Percentiles rank a stretch among this genome's conserved stretches.
Evolutionary conservation across 2,329 filamentous ascomycete species (phyloP).

Genomic region (Dendryphion nanum): DNA sequence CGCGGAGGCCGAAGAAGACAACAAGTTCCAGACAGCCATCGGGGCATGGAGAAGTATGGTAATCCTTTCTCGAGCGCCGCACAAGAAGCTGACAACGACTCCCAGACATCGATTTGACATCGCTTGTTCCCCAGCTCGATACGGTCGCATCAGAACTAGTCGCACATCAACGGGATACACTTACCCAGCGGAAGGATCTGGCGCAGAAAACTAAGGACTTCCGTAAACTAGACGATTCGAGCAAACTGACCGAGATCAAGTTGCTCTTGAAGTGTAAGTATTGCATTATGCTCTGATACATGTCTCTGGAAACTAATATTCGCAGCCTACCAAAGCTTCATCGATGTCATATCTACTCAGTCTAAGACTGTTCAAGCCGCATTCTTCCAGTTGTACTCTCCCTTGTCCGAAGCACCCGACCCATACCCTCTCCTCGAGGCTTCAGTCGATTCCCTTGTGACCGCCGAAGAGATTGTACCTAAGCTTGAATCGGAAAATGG

Average conservation of each 20-base stretch:
- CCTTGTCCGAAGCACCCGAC: constrained; percentile 91
- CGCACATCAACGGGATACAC: constrained; percentile 87
- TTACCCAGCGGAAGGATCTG: constrained; percentile 91
- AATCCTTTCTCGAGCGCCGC: neutral
- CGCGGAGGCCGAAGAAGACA: constrained; percentile 50
- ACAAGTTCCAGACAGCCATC: constrained; percentile 96
- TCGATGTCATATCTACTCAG: constrained; percentile 93
- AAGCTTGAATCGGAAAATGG: constrained; percentile 87
- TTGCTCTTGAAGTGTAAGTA: constrained; percentile 74
- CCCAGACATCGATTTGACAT: constrained; percentile 81
- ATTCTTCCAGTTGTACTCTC: constrained; percentile 89
- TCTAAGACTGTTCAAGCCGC: constrained; percentile 91
- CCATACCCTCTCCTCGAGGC: constrained; percentile 95
- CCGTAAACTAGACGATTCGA: constrained; percentile 83
- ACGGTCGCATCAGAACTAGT: constrained; percentile 94
- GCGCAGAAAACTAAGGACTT: constrained; percentile 99
- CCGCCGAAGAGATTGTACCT: constrained; percentile 88
- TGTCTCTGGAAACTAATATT: constrained; percentile 13
- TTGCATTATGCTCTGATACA: neutral
- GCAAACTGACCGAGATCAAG: constrained; percentile 87
- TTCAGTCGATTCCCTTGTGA: constrained; percentile 88
- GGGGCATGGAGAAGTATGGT: constrained; percentile 87
- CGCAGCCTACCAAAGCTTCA: constrained; percentile 92
- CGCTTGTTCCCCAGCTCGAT: constrained; percentile 81
- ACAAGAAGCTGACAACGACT: constrained; percentile 15